A percentile compares a stretch with the other conserved stretches of the same genome.
Evolutionary conservation across 2,329 filamentous ascomycete genomes (phyloP).

Genomic region (Diaporthe vexans): DNA sequence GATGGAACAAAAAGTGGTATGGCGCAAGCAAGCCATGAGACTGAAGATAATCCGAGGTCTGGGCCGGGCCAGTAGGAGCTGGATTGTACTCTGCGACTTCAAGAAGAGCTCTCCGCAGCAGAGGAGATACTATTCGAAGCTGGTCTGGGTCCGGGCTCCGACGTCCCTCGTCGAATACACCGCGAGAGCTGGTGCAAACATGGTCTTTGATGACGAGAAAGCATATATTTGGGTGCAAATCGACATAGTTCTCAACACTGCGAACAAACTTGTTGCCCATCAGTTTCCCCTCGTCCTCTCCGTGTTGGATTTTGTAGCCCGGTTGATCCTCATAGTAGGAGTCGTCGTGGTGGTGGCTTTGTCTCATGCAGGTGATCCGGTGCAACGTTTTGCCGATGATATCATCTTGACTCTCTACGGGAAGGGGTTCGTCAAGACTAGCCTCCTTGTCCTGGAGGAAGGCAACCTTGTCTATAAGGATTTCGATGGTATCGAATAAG

Average conservation of each 20-base stretch:
- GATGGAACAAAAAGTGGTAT: neutral
- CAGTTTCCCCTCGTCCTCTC: neutral
- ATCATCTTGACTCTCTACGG: no score
- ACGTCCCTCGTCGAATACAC: no score
- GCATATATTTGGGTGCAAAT: neutral
- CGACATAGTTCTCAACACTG: neutral
- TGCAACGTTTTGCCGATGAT: neutral
- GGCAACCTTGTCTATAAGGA: neutral
- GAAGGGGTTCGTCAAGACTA: no score
- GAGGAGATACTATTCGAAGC: neutral
- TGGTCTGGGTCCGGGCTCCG: no score
- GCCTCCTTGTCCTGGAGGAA: neutral
- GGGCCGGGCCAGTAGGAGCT: accelerated
- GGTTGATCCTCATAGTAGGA: neutral
- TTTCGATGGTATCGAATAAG: neutral
- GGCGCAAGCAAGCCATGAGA: neutral
- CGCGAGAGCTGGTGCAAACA: neutral
- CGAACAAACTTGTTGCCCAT: neutral
- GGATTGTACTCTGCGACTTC: neutral
- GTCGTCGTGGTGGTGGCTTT: neutral
- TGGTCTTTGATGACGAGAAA: neutral
- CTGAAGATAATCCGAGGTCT: no score
- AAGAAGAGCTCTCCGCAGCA: neutral
- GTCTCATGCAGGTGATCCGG: neutral
- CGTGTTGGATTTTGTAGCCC: neutral